Conservation (phyloP, 2,329 filamentous ascomycete species). For the Alternaria brassicae region DNA sequence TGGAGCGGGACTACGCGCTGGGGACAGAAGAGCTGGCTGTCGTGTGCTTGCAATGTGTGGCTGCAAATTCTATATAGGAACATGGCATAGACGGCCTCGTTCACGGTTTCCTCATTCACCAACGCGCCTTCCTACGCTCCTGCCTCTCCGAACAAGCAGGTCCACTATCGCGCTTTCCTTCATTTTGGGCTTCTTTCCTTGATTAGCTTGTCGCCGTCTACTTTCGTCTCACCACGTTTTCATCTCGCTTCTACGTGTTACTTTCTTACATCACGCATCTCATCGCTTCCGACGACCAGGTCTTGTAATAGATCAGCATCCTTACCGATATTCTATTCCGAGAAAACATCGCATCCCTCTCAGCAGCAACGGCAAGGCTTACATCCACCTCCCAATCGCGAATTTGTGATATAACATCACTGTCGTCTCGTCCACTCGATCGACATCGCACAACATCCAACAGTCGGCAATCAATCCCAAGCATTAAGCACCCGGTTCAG, state of each 20-base stretch:
- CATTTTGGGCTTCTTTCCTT: not conserved
- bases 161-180: not conserved
- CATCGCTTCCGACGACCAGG: not conserved
- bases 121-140: not conserved
- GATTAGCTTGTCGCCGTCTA: not conserved
- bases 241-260: not conserved
- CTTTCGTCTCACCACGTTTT: not conserved
- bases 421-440: not conserved
- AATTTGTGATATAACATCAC: conserved; percentile 9
- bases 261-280: not conserved
- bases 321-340: conserved; percentile 10
- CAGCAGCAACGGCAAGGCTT: not conserved
- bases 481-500: not conserved
- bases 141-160: not conserved
- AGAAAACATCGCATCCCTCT: conserved; percentile 6
- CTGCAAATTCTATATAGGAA: conserved; percentile 14
- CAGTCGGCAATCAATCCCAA: conserved; percentile 4
- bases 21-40: not conserved
- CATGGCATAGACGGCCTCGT: not conserved
- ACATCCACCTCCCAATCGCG: not conserved
- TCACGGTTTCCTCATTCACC: not conserved
- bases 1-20: conserved; percentile 12
- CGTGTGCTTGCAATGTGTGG: not conserved
- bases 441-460: conserved; percentile 15
- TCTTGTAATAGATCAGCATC: conserved; percentile 1